phyloP scores from a whole-genome alignment of 2,329 filamentous ascomycete species.

The Monilinia vaccinii-corymbosi region DNA sequence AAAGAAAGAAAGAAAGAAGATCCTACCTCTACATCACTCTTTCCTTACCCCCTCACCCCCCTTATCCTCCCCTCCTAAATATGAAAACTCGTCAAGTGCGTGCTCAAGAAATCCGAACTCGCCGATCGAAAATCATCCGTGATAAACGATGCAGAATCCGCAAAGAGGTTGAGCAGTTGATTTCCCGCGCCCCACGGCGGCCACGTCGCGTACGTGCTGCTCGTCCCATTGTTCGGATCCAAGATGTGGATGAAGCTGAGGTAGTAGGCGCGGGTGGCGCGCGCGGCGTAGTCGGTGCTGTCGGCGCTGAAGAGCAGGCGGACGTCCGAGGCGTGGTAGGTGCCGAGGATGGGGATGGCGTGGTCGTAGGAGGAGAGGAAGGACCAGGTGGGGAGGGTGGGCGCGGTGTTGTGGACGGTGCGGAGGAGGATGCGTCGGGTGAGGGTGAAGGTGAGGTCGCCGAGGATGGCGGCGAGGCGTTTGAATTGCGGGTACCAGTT shows the following conservation, averaged over 20 bases:
- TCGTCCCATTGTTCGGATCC: constrained; percentile 54
- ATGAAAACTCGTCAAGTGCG: constrained; percentile 19
- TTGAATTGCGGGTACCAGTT: constrained; percentile 71
- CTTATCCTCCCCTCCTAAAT: constrained; percentile 13
- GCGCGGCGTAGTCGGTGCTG: constrained; percentile 40
- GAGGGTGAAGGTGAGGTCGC: constrained; percentile 67
- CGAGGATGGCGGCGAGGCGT: constrained; percentile 64
- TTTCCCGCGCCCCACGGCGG: constrained; percentile 42
- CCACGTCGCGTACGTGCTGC: constrained; percentile 37
- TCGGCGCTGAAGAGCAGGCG: constrained; percentile 49
- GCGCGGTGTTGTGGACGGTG: constrained; percentile 37
- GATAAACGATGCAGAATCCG: constrained; percentile 31
- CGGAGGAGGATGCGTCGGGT: constrained; percentile 57
- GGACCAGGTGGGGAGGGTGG: constrained; percentile 58
- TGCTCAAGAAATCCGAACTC: constrained; percentile 34
- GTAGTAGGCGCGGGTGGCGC: constrained; percentile 58
- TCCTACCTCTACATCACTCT: too few relatives aligned
- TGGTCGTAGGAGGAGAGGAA: constrained; percentile 67
- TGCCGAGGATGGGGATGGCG: constrained; percentile 63
- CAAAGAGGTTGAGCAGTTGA: constrained; percentile 42
- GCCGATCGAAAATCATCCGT: constrained; percentile 41
- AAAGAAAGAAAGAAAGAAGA: too few relatives aligned
- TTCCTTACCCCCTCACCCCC: too few relatives aligned
- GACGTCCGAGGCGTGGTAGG: constrained; percentile 64
- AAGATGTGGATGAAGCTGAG: constrained; percentile 61